A percentile compares a stretch with the other conserved stretches of the same genome.
phyloP scores from a whole-genome alignment of 176 grass and related monocot genomes.

The Neostapfia colusana region DNA sequence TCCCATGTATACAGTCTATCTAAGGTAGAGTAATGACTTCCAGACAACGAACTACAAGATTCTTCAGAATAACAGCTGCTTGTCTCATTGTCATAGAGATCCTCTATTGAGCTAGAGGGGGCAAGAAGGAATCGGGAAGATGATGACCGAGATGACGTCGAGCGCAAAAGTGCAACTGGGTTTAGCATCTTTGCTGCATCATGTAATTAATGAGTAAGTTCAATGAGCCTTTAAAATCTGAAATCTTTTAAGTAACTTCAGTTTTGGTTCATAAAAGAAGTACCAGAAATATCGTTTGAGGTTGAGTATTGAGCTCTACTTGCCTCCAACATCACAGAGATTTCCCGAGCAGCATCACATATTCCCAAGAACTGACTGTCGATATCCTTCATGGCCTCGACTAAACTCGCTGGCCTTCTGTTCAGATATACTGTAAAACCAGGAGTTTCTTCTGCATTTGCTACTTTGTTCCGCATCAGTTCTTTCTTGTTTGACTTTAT shows the following conservation, averaged over 20 bases:
- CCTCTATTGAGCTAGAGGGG: slow-evolving; percentile 70
- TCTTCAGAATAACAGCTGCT: slow-evolving; percentile 78
- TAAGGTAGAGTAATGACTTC: slow-evolving; percentile 88
- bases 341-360: slow-evolving; percentile 73
- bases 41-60: slow-evolving; percentile 65
- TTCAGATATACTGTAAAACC: slow-evolving; percentile 95
- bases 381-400: slow-evolving; percentile 84
- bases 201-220: slow-evolving; percentile 32
- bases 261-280: slow-evolving; percentile 46
- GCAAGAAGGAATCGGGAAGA: slow-evolving; percentile 76
- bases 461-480: slow-evolving; percentile 56
- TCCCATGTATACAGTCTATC: slow-evolving; percentile 95
- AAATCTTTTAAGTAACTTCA: slow-evolving; percentile 29
- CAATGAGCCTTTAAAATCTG: slow-evolving; percentile 35
- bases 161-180: slow-evolving; percentile 70
- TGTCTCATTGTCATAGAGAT: slow-evolving; percentile 78
- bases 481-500: slow-evolving; percentile 72
- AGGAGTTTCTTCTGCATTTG: slow-evolving; percentile 74
- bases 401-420: slow-evolving; percentile 61
- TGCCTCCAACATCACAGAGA: slow-evolving; percentile 88
- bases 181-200: slow-evolving; percentile 78
- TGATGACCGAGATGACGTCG: slow-evolving; percentile 73
- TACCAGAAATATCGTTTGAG: slow-evolving; percentile 87
- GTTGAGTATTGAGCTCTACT: slow-evolving; percentile 75
- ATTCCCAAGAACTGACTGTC: slow-evolving; percentile 78